Evolutionary conservation across 2,329 filamentous ascomycete genomes (phyloP), one percentile per base, ranked within the genome.

Genomic region (Neonectria coccinea): DNA sequence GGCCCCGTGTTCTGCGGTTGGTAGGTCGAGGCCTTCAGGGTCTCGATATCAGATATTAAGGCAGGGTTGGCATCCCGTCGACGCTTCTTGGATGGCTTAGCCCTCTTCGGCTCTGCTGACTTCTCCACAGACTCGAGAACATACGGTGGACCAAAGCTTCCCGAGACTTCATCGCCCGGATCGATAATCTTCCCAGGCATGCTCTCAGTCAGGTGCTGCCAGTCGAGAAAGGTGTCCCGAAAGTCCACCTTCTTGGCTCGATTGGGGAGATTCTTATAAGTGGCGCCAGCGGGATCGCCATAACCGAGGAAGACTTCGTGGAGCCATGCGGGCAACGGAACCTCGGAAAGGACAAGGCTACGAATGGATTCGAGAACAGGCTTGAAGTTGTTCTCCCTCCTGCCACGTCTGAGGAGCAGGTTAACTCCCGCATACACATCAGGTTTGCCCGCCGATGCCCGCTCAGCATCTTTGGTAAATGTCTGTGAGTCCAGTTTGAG

Each of bases 221-320:
- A 98, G 80, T 97, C 90, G 64, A 98, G 80, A 77, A 99, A 97
- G 0, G 96, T 98, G 76, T 99, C 97, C 59, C 94, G 87, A 76
- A 94, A 97, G 77, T 99, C 94, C 57, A 99, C 83, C 59, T 87
- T 92, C 73, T 89, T 89, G 67, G 97, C 84, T 63, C 90, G 87
- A 76, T 93, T 96, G 1, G 92, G 82, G 16, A 99, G 81, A 55
- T 93, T 90, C 67, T 92, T 93, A 80, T 97, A 97, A 22, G 89
- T 92, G 36, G 96, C 96, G 63, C 92, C 91, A 31, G 93, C 88
- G 62, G 96, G 95, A 78, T 99, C 94, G 51, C 96, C 96, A 77
- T 97, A 98, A 3, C 96, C 96, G n/a, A 99, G 83, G 78, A 98
- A 99, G 10, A 98, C 95, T 70, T 98, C 96, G 74, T 97, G 93